A percentile compares a stretch with the other conserved stretches of the same genome.
Evolutionary conservation across 306 rosid genomes (phyloP).

Genomic region (Inga oerstediana): DNA sequence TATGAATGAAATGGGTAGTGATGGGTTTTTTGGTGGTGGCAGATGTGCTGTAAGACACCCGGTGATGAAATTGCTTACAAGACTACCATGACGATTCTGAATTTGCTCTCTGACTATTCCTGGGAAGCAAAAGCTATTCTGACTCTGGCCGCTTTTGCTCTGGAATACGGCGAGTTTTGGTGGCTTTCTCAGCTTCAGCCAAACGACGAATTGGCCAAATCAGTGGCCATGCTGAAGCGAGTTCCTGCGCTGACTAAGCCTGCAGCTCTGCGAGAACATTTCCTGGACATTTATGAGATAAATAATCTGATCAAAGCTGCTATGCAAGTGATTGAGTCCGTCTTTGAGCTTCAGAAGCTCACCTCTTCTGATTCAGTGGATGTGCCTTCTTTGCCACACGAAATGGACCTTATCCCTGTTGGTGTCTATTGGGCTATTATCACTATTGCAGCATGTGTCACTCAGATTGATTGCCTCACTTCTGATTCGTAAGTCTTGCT

Average conservation of each 20-base stretch:
- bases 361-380: constrained; percentile 32
- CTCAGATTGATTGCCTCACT: constrained; percentile 34
- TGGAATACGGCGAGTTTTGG: constrained; percentile 66
- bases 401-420: constrained; percentile 43
- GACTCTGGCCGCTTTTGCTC: constrained; percentile 55
- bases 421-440: constrained; percentile 58
- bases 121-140: constrained; percentile 64
- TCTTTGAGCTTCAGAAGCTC: constrained; percentile 43
- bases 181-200: constrained; percentile 43
- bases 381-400: constrained; percentile 46
- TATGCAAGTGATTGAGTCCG: constrained; percentile 38
- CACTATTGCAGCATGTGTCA: constrained; percentile 32
- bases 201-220: constrained; percentile 44
- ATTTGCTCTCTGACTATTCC: constrained; percentile 42
- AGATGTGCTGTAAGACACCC: constrained; percentile 54
- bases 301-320: constrained; percentile 41
- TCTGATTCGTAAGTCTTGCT: constrained; percentile 43
- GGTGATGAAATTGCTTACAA: constrained; percentile 43
- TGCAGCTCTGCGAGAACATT: constrained; percentile 27
- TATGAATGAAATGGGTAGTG: not conserved
- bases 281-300: constrained; percentile 36
- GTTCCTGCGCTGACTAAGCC: constrained; percentile 39
- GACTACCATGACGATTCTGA: constrained; percentile 45
- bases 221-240: constrained; percentile 44
- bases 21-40: not conserved